Conservation (phyloP, 192 early-diverging fungal genomes). For the Chytriomyces sp. region DNA sequence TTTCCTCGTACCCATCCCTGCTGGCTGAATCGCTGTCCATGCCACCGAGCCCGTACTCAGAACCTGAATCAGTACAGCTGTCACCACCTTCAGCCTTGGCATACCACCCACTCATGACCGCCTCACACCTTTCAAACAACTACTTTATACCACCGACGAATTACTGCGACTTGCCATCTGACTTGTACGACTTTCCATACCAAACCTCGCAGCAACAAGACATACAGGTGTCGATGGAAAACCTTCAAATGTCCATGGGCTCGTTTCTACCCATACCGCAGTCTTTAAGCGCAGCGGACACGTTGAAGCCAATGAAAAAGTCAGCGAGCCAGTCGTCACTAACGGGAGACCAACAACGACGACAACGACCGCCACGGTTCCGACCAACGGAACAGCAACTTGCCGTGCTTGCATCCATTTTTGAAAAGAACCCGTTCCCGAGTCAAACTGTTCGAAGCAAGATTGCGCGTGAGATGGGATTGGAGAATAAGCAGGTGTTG, state of each 20-base stretch:
- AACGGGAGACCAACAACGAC: not conserved
- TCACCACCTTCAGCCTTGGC: no score
- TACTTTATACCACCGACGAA: no score
- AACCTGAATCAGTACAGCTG: no score
- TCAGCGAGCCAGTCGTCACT: not conserved
- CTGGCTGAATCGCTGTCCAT: no score
- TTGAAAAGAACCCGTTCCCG: slow-evolving; percentile 7
- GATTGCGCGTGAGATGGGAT: not conserved
- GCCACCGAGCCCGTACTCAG: no score
- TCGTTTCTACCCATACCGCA: not conserved
- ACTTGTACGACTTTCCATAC: not conserved
- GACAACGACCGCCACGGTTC: slow-evolving; percentile 2
- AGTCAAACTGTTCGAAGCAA: not conserved
- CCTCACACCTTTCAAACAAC: no score
- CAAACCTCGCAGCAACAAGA: not conserved
- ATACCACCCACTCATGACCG: no score
- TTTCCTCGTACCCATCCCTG: no score
- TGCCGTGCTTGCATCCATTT: not conserved
- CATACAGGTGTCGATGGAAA: not conserved
- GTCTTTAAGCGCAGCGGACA: not conserved
- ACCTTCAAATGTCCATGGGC: not conserved
- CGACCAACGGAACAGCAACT: slow-evolving; percentile 15
- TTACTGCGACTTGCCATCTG: no score
- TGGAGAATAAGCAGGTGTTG: slow-evolving; percentile 10
- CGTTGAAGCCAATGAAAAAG: not conserved